phyloP scores from a whole-genome alignment of 2,329 filamentous ascomycete species.

The Talaromyces sp. region DNA sequence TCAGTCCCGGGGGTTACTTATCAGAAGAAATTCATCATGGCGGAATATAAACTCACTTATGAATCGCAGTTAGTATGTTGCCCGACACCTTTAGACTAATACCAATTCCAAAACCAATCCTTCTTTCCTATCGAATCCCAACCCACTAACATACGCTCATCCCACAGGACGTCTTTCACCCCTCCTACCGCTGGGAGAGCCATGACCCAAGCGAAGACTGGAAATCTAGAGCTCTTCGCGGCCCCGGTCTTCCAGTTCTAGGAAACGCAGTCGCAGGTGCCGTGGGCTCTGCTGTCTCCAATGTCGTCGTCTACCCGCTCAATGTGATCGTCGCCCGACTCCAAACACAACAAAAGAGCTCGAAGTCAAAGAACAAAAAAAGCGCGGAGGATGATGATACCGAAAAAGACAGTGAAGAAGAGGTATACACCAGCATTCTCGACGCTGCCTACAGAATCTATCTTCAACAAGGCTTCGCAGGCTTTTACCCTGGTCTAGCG shows the following conservation, averaged over 20 bases:
- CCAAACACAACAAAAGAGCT: slow-evolving; percentile 64
- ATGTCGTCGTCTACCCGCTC: slow-evolving; percentile 77
- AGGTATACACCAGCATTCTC: slow-evolving; percentile 64
- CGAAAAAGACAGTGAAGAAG: slow-evolving; percentile 53
- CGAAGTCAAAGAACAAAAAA: slow-evolving; percentile 46
- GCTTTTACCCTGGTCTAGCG: slow-evolving; percentile 69
- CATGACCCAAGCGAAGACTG: slow-evolving; percentile 32
- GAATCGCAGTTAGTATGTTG: slow-evolving; percentile 28
- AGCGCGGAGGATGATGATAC: slow-evolving; percentile 56
- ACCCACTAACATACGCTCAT: not conserved
- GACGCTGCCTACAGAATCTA: slow-evolving; percentile 75
- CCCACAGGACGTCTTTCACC: slow-evolving; percentile 46
- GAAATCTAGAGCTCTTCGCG: slow-evolving; percentile 36
- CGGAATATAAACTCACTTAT: slow-evolving; percentile 71
- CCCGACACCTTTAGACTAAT: not conserved
- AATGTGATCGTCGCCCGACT: slow-evolving; percentile 80
- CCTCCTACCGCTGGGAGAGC: slow-evolving; percentile 47
- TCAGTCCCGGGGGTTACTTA: not conserved
- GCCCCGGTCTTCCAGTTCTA: slow-evolving; percentile 66
- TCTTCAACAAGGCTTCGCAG: slow-evolving; percentile 69
- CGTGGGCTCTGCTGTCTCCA: slow-evolving; percentile 75
- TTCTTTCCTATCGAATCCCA: not conserved
- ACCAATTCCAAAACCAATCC: too few relatives aligned
- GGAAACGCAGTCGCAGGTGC: slow-evolving; percentile 82
- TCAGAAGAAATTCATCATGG: slow-evolving; percentile 49